Conservation (phyloP, 2,329 filamentous ascomycete genomes). For the Aspergillus unguis region DNA sequence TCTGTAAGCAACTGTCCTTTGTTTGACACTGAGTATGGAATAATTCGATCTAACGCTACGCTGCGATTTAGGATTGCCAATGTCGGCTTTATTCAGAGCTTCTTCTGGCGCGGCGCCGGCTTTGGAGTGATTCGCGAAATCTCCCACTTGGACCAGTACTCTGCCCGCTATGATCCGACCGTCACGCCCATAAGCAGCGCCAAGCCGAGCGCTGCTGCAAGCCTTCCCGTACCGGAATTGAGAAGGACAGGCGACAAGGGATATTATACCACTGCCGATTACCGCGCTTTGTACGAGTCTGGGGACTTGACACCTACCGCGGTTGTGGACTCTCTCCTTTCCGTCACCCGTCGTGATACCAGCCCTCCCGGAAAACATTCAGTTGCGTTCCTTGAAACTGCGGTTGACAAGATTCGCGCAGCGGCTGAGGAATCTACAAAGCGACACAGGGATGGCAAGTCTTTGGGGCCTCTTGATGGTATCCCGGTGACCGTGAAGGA, state of each 20-base stretch:
- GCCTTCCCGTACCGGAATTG: constrained; percentile 32
- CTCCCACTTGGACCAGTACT: constrained; percentile 52
- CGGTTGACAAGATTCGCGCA: constrained; percentile 59
- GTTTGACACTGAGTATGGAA: neutral
- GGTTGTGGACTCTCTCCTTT: constrained; percentile 68
- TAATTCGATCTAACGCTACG: neutral
- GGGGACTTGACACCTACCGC: constrained; percentile 68
- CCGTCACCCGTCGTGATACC: constrained; percentile 62
- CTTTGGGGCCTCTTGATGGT: constrained; percentile 71
- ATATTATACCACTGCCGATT: constrained; percentile 72
- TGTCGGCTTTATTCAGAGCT: constrained; percentile 58
- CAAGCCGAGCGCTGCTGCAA: constrained; percentile 10
- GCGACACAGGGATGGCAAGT: constrained; percentile 65
- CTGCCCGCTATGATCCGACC: constrained; percentile 56
- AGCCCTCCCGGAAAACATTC: constrained; percentile 59
- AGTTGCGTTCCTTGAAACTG: constrained; percentile 68
- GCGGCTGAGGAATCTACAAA: constrained; percentile 71
- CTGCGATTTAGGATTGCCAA: constrained; percentile 52
- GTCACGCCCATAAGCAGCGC: constrained; percentile 35
- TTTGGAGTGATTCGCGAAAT: constrained; percentile 58
- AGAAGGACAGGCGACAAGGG: constrained; percentile 37
- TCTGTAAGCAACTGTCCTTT: constrained; percentile 45
- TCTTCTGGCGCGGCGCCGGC: constrained; percentile 69
- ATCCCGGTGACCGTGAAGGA: constrained; percentile 83
- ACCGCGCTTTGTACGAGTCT: constrained; percentile 68